Conservation (phyloP, 106 monocot genomes). For the Posidonia australis region DNA sequence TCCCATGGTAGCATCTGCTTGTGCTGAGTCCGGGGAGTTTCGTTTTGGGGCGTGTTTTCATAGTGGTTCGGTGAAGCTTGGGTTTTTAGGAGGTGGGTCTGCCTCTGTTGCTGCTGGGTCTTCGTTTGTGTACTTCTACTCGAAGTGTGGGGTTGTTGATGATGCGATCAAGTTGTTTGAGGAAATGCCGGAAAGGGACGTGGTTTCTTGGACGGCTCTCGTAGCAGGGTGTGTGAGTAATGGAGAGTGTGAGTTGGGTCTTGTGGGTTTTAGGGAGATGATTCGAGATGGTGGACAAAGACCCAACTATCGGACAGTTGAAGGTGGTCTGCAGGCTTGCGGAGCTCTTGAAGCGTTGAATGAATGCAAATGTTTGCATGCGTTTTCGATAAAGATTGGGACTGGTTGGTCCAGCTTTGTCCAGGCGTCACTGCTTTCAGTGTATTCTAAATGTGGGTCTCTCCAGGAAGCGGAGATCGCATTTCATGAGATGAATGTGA, state of each 20-base stretch:
- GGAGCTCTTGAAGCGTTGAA: slow-evolving; percentile 17
- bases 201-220: slow-evolving; percentile 65
- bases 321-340: slow-evolving; percentile 47
- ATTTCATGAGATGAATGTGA: slow-evolving; percentile 42
- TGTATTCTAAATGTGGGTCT: slow-evolving; percentile 56
- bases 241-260: slow-evolving; percentile 31
- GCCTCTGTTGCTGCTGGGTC: slow-evolving; percentile 30
- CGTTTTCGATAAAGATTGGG: slow-evolving; percentile 38
- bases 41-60: slow-evolving; percentile 32
- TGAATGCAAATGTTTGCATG: slow-evolving; percentile 49
- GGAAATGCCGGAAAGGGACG: slow-evolving; percentile 57
- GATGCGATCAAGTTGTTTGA: slow-evolving; percentile 54
- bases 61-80: slow-evolving; percentile 19
- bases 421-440: slow-evolving; percentile 36
- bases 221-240: slow-evolving; percentile 55
- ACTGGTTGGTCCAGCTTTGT: slow-evolving; percentile 12
- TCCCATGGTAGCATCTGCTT: slow-evolving; percentile 53
- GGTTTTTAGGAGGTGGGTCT: slow-evolving; percentile 10
- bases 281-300: slow-evolving; percentile 8
- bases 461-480: slow-evolving; percentile 30
- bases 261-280: slow-evolving; percentile 41
- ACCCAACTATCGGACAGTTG: slow-evolving; percentile 44
- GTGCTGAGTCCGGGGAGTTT: slow-evolving; percentile 35
- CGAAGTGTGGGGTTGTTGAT: slow-evolving; percentile 28
- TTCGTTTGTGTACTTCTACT: slow-evolving; percentile 61